Conservation (phyloP, 164 flowering plant genomes). For the Vitis vinifera region DNA sequence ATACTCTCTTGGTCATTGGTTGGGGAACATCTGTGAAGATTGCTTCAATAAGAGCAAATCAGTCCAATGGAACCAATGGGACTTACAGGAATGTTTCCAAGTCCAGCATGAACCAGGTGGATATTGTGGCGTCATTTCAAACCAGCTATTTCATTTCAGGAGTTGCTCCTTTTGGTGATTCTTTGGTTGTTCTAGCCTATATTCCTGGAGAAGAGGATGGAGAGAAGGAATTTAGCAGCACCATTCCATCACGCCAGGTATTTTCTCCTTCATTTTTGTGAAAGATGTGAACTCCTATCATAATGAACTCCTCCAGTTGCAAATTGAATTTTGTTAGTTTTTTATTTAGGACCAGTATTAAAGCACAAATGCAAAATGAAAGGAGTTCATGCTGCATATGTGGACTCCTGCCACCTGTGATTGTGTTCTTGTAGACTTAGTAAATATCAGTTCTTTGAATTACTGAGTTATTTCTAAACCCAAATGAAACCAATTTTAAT, state of each 20-base stretch:
- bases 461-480: background rate
- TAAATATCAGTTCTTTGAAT: background rate
- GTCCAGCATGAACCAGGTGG: slow-evolving; percentile 75
- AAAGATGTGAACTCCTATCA: too few relatives aligned
- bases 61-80: slow-evolving; percentile 56
- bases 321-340: background rate
- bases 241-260: slow-evolving; percentile 84
- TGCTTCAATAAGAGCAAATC: slow-evolving; percentile 64
- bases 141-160: slow-evolving; percentile 96
- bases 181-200: slow-evolving; percentile 93
- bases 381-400: slow-evolving; percentile 3
- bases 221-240: slow-evolving; percentile 73
- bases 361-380: background rate
- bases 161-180: slow-evolving; percentile 96
- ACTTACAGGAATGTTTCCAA: slow-evolving; percentile 42
- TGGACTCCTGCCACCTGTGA: background rate
- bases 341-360: background rate
- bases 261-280: background rate
- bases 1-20: slow-evolving; percentile 84
- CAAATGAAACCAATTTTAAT: background rate
- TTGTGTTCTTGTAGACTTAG: background rate
- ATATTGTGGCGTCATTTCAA: slow-evolving; percentile 96
- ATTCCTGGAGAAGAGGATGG: slow-evolving; percentile 87
- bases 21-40: slow-evolving; percentile 97
- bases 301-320: too few relatives aligned